Evolutionary conservation across 1,284 basidiomycete genomes (phyloP), one percentile per base, ranked within the genome.

Genomic region (Cutaneotrichosporon spelunceum): DNA sequence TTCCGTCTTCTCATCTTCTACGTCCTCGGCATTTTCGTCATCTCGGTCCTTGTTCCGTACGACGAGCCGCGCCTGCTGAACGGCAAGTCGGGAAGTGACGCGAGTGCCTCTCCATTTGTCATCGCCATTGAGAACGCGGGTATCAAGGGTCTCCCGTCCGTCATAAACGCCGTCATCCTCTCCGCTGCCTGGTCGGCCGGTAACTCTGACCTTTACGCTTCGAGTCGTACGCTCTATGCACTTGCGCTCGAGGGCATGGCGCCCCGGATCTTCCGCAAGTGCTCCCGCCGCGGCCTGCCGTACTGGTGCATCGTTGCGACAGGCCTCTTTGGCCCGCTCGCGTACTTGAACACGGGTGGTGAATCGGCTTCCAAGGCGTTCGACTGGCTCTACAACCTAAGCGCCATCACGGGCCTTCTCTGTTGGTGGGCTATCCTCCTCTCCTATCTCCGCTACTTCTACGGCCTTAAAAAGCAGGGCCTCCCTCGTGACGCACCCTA

Each of bases 121-220:
- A 90, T 93, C 68, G 91, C 90, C 24, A 87, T 93, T 66, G 81
- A 81, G 54, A 84, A 83, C 60, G 88, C 91, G 1, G 88, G 89
- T 11, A 86, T 93, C 78, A 86, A 84, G 77, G 84, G 83, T 2
- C 83, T 87, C 4, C 81, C 82, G 3, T 78, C 75, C 42, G 76
- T 81, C 61, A 70, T 80, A 70, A 78, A 78, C 64, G 81, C 82
- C 33, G 80, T 81, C 48, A 77, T 90, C 36, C 81, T 90, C 61
- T 85, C 87, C 30, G 85, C 87, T 54, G 91, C 91, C 2, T 91
- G 92, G 83, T 91, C 88, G 8, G 89, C 92, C 4, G 88, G 87
- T 49, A 92, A 90, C 79, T 88, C 86, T 30, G 87, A 84, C 81
- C 74, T 93, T 45, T 95, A 89, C 82, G 86, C 87, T 61, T 82